These are phyloP conservation scores for Pelargonium citronellum DNA, from an alignment of 441 rosid species.

Conservation along the genomic window DNA sequence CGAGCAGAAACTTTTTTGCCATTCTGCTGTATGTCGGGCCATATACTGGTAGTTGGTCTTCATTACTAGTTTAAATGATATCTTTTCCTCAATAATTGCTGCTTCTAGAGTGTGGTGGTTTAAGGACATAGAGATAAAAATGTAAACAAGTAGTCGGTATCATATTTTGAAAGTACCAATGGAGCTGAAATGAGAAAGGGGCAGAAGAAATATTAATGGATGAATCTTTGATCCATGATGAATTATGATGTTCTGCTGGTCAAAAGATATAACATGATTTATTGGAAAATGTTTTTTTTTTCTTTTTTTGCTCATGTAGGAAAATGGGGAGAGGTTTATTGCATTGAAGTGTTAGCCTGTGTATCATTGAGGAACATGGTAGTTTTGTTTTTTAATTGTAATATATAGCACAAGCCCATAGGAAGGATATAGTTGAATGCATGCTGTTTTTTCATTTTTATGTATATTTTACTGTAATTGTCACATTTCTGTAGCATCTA, in stretches of 20 bases:
- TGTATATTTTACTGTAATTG: too few species aligned
- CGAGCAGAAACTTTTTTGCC: not conserved
- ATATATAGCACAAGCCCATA: not conserved
- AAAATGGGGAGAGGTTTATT: too few species aligned
- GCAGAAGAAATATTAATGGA: not conserved
- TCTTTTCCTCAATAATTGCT: not conserved
- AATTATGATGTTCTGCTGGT: not conserved
- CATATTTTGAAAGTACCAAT: not conserved
- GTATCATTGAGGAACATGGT: not conserved
- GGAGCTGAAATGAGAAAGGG: not conserved
- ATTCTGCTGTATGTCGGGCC: not conserved
- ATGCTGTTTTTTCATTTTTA: not conserved
- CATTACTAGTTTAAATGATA: not conserved
- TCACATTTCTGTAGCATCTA: not conserved
- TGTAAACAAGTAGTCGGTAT: not conserved
- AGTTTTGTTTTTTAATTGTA: not conserved
- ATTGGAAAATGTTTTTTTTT: too few species aligned
- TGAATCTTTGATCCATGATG: not conserved
- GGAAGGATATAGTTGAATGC: not conserved
- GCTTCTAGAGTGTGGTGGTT: not conserved
- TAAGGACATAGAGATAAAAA: not conserved
- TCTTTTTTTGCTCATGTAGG: too few species aligned
- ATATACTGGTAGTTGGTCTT: not conserved
- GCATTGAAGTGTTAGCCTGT: not conserved
- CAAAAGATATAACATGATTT: not conserved